Conservation (phyloP, 306 rosid genomes). For the Lagenaria siceraria region DNA sequence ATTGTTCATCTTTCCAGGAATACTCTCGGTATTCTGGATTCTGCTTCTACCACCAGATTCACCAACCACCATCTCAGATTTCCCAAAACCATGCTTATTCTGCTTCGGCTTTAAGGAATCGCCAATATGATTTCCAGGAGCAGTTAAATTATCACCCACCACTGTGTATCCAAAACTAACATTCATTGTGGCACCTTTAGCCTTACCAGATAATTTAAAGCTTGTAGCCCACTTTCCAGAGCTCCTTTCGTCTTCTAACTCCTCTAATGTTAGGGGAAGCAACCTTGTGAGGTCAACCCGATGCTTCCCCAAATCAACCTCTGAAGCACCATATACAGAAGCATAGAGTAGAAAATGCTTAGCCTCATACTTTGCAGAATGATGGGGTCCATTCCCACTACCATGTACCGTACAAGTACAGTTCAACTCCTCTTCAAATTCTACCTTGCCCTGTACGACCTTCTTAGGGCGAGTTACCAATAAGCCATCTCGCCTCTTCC, state of each 20-base stretch:
- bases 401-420: slow-evolving; percentile 61
- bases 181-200: slow-evolving; percentile 64
- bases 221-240: slow-evolving; percentile 75
- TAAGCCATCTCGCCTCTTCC: slow-evolving; percentile 68
- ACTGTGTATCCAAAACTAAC: slow-evolving; percentile 78
- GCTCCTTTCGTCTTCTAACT: slow-evolving; percentile 71
- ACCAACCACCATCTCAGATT: slow-evolving; percentile 19
- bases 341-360: slow-evolving; percentile 70
- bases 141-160: slow-evolving; percentile 29
- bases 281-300: slow-evolving; percentile 70
- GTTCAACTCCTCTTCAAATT: slow-evolving; percentile 58
- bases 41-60: slow-evolving; percentile 36
- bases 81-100: slow-evolving; percentile 16
- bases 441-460: slow-evolving; percentile 38
- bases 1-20: slow-evolving; percentile 19
- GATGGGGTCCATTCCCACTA: slow-evolving; percentile 60
- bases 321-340: slow-evolving; percentile 37
- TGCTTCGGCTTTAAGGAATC: slow-evolving; percentile 23
- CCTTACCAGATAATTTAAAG: slow-evolving; percentile 61
- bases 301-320: slow-evolving; percentile 82
- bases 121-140: slow-evolving; percentile 22
- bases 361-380: slow-evolving; percentile 83
- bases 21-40: slow-evolving; percentile 25
- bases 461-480: slow-evolving; percentile 56
- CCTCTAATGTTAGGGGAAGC: slow-evolving; percentile 85